phyloP scores from a whole-genome alignment of 306 rosid species.

The Trichosanthes cucumerina region DNA sequence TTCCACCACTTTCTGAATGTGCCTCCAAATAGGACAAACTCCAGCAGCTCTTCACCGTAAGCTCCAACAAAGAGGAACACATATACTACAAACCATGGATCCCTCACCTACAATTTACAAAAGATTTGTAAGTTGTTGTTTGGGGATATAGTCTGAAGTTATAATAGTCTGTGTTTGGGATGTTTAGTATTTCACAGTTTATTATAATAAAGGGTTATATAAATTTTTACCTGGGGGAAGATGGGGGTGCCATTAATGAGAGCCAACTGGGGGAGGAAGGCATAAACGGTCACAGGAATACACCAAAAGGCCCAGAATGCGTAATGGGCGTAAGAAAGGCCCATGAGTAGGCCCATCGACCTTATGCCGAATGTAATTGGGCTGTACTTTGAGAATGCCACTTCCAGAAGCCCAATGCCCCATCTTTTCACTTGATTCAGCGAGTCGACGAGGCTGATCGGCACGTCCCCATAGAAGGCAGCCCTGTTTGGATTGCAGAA shows the following conservation, averaged over 20 bases:
- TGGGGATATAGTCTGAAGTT: no score
- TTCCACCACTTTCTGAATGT: constrained; percentile 31
- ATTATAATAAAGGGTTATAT: no score
- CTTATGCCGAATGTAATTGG: constrained; percentile 16
- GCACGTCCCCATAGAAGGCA: constrained; percentile 26
- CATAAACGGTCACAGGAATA: constrained; percentile 20
- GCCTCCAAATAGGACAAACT: constrained; percentile 14
- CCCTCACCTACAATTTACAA: constrained; percentile 22
- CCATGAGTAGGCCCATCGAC: constrained; percentile 25
- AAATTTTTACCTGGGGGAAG: constrained; percentile 34
- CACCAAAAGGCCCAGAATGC: constrained; percentile 18
- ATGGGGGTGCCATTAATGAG: constrained; percentile 22
- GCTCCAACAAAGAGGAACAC: constrained; percentile 25
- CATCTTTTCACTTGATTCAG: constrained; percentile 26
- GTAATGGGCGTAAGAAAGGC: constrained; percentile 18
- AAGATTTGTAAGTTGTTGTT: no score
- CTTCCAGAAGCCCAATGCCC: constrained; percentile 18
- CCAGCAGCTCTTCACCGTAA: constrained; percentile 20
- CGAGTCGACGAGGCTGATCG: constrained; percentile 14
- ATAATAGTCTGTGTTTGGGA: no score
- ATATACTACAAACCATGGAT: constrained; percentile 23
- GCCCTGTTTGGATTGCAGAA: constrained; percentile 25
- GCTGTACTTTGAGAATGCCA: constrained; percentile 16
- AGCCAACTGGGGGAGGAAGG: constrained; percentile 33
- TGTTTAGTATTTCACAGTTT: no score